Evolutionary conservation across 2,329 filamentous ascomycete species (phyloP).

Genomic region (Cordyceps tenuipes): DNA sequence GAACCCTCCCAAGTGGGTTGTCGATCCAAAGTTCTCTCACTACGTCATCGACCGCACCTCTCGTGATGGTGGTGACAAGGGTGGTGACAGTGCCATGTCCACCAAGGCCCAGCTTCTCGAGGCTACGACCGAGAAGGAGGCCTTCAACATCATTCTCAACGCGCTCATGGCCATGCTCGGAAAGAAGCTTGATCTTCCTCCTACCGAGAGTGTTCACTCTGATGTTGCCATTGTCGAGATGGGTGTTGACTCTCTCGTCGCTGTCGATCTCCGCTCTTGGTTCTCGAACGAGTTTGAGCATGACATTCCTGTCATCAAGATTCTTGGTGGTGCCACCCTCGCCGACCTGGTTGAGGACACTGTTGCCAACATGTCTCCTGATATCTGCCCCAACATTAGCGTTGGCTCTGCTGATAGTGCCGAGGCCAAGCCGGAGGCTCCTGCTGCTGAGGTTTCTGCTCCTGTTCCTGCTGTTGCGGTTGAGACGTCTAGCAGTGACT

Average conservation of each 20-base stretch:
- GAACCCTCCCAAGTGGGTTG: conserved; percentile 11
- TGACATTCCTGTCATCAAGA: conserved; percentile 38
- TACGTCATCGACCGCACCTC: conserved; percentile 11
- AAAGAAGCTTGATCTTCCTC: conserved; percentile 13
- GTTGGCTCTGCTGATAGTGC: conserved; percentile 20
- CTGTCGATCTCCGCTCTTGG: conserved; percentile 36
- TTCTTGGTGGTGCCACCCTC: conserved; percentile 28
- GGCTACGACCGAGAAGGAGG: conserved; percentile 10
- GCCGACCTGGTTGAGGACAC: conserved; percentile 14
- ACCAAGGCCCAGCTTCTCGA: conserved; percentile 11
- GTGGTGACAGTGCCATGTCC: not conserved
- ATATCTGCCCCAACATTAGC: conserved; percentile 11
- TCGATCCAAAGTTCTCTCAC: conserved; percentile 13
- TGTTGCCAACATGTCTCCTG: conserved; percentile 10
- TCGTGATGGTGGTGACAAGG: conserved; percentile 3
- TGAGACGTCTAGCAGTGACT: conserved; percentile 18
- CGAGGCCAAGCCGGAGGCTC: not conserved
- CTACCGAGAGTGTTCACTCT: conserved; percentile 10
- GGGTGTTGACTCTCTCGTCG: conserved; percentile 23
- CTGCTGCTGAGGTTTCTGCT: conserved; percentile 21
- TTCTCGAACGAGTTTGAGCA: conserved; percentile 35
- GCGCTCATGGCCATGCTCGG: conserved; percentile 13
- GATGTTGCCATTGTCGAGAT: conserved; percentile 14
- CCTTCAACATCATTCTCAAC: conserved; percentile 10
- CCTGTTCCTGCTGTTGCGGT: conserved; percentile 6